These are phyloP conservation scores for Neckera pumila DNA, from an alignment of 225 moss, liverwort and hornwort genomes.

Conservation along the genomic window DNA sequence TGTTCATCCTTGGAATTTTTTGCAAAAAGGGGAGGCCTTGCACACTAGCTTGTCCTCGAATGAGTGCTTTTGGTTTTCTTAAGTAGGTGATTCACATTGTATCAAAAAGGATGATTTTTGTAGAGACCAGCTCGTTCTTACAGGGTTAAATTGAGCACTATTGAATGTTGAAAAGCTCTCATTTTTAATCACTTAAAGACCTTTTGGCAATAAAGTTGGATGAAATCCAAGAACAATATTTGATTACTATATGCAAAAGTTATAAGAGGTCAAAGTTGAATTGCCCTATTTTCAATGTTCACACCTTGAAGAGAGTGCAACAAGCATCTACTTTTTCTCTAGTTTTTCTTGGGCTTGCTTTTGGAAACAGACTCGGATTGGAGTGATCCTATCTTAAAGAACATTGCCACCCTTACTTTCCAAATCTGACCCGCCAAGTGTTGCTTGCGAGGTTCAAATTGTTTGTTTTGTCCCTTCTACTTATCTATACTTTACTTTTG, in stretches of 20 bases:
- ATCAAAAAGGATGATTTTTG: too few relatives aligned
- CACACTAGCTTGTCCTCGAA: too few relatives aligned
- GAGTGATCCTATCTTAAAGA: too few relatives aligned
- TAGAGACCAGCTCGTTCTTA: too few relatives aligned
- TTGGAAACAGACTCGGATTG: fast-evolving
- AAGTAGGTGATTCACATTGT: too few relatives aligned
- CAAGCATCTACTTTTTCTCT: neutral
- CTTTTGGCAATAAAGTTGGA: neutral
- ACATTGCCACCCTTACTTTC: neutral
- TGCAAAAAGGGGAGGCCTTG: too few relatives aligned
- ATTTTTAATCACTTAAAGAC: neutral
- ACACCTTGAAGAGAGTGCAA: neutral
- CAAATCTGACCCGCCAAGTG: fast-evolving
- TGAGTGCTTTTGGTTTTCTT: too few relatives aligned
- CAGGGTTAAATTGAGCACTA: fast-evolving
- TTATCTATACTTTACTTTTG: fast-evolving
- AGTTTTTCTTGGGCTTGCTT: fast-evolving
- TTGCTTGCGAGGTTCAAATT: fast-evolving
- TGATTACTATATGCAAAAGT: neutral
- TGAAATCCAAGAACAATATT: fast-evolving
- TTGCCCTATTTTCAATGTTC: neutral
- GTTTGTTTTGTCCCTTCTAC: neutral
- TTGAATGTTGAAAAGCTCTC: fast-evolving
- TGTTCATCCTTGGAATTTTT: too few relatives aligned
- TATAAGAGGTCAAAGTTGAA: too few relatives aligned